phyloP scores from a whole-genome alignment of 148 eudicot species.

The Nepenthes mirabilis region DNA sequence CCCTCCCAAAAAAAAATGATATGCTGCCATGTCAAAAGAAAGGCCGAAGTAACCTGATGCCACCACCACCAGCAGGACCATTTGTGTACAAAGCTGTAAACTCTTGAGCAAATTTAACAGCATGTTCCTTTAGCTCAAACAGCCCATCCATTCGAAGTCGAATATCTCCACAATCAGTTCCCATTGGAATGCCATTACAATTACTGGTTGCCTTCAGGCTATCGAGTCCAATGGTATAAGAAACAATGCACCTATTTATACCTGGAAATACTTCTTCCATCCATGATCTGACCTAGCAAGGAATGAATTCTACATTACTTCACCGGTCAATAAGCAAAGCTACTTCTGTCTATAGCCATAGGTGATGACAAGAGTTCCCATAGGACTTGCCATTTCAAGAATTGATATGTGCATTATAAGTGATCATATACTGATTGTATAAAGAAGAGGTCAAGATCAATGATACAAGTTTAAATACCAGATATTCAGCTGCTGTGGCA shows the following conservation, averaged over 20 bases:
- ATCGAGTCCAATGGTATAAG: constrained; percentile 88
- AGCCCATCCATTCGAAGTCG: constrained; percentile 93
- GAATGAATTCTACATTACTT: not conserved
- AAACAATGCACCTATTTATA: constrained; percentile 32
- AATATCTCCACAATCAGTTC: constrained; percentile 37
- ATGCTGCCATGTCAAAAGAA: not conserved
- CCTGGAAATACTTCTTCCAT: constrained; percentile 81
- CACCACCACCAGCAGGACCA: constrained; percentile 98
- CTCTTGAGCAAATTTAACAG: constrained; percentile 58
- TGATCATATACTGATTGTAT: not conserved
- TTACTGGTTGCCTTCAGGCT: constrained; percentile 56
- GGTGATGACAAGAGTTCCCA: not conserved
- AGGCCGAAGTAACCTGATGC: constrained; percentile 49
- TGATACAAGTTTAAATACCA: constrained; percentile 32
- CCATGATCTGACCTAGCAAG: constrained; percentile 77
- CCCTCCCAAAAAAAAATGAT: not conserved
- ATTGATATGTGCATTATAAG: not conserved
- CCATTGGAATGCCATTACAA: constrained; percentile 10
- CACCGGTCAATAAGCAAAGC: not conserved
- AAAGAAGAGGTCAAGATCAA: constrained; percentile 1
- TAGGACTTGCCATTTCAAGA: not conserved
- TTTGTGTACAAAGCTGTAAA: constrained; percentile 89
- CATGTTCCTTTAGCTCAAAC: constrained; percentile 59
- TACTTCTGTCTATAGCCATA: not conserved
- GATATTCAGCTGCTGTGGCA: constrained; percentile 82